These are phyloP conservation scores for Exidia glandulosa DNA, from an alignment of 768 basidiomycete genomes.

Conservation along the genomic window DNA sequence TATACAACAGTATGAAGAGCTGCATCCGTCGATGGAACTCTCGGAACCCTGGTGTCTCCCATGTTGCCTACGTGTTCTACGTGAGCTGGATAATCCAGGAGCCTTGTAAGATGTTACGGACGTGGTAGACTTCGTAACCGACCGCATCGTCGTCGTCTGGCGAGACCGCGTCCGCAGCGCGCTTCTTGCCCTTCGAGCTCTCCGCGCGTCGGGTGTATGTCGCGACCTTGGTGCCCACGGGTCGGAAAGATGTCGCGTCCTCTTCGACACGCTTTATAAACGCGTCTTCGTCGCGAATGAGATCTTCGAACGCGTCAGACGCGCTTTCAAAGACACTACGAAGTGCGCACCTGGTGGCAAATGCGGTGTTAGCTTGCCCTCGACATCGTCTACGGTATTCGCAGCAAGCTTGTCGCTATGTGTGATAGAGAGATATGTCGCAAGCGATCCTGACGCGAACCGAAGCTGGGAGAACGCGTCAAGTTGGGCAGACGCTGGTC, in stretches of 20 bases:
- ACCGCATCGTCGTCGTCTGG: conserved; percentile 48
- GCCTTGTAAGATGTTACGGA: conserved; percentile 19
- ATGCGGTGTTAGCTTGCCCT: conserved; percentile 61
- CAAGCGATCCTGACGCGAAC: conserved; percentile 81
- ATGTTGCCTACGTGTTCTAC: conserved; percentile 47
- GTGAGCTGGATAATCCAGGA: neutral
- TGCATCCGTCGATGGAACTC: conserved; percentile 92
- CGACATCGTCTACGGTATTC: conserved; percentile 77
- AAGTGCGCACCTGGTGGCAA: conserved; percentile 62
- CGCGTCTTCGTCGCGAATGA: conserved; percentile 50
- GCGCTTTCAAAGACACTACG: too few relatives aligned
- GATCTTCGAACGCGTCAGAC: too few relatives aligned
- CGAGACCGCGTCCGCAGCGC: conserved; percentile 17
- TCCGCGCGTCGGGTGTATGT: conserved; percentile 58
- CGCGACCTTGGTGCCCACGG: conserved; percentile 62
- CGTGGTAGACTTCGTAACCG: conserved; percentile 88
- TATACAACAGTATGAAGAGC: conserved; percentile 85
- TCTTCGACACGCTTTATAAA: conserved; percentile 64
- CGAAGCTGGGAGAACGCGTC: conserved; percentile 39
- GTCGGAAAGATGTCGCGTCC: conserved; percentile 70
- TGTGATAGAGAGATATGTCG: conserved; percentile 58
- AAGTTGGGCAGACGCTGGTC: neutral
- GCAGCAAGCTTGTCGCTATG: conserved; percentile 53
- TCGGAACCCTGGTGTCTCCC: conserved; percentile 75
- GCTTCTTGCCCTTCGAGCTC: conserved; percentile 31